Conservation (phyloP, 768 basidiomycete species). For the Gelatoporia subvermispora region DNA sequence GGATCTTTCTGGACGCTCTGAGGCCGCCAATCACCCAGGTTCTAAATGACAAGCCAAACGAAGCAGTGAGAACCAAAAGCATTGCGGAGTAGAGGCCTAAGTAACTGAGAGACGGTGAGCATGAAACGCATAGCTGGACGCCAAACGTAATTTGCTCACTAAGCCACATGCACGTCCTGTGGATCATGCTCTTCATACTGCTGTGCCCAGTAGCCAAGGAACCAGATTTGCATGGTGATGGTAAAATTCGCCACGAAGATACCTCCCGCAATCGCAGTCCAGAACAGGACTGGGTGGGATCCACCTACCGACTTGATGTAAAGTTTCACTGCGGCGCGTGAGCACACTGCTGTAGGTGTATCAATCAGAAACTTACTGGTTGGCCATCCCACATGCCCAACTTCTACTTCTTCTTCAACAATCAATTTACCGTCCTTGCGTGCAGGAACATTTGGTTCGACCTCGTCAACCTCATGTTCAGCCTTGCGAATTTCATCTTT, state of each 20-base stretch:
- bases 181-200: too few species aligned
- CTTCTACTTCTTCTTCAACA: conserved; percentile 33
- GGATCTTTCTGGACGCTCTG: conserved; percentile 27
- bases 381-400: conserved; percentile 32
- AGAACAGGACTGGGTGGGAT: conserved; percentile 19
- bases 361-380: conserved; percentile 21
- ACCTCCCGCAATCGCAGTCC: conserved; percentile 18
- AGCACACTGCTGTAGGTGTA: background rate
- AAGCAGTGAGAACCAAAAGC: conserved; percentile 10
- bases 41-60: conserved; percentile 17
- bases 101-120: conserved; percentile 20
- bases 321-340: conserved; percentile 26
- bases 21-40: conserved; percentile 26
- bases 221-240: conserved; percentile 26
- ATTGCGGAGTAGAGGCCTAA: conserved; percentile 21
- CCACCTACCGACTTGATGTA: conserved; percentile 26
- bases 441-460: conserved; percentile 14
- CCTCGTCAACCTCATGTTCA: conserved; percentile 15
- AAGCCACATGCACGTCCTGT: conserved; percentile 28
- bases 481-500: conserved; percentile 12
- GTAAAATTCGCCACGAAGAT: conserved; percentile 11
- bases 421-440: too few species aligned
- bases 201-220: conserved; percentile 31
- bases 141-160: conserved; percentile 15
- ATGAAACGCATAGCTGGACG: background rate